Conservation (phyloP, 306 rosid species). For the cucumber (Cucumis sativus) region DNA sequence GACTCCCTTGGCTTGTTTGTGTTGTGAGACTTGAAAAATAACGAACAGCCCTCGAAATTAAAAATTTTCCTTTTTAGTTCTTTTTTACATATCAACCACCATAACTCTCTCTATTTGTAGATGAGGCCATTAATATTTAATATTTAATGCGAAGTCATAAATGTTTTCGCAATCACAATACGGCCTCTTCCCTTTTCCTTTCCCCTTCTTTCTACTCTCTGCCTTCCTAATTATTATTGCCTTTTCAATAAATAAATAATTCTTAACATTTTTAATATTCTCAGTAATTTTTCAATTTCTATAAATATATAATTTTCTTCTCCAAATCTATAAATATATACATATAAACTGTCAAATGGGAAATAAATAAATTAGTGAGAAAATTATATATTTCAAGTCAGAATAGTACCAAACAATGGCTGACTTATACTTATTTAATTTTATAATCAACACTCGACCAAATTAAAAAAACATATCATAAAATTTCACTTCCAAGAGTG, state of each 20-base stretch:
- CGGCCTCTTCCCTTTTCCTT: neutral
- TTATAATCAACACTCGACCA: neutral
- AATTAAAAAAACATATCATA: too few species aligned
- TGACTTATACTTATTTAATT: neutral
- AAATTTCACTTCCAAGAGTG: too few species aligned
- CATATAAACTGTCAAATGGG: neutral
- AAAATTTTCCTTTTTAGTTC: too few species aligned
- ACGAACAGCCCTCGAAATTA: neutral
- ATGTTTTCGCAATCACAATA: neutral
- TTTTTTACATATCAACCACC: neutral
- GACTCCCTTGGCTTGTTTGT: neutral
- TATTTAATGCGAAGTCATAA: neutral
- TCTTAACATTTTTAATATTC: neutral
- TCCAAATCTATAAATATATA: neutral
- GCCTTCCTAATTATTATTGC: neutral
- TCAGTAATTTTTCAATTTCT: neutral
- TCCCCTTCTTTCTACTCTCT: neutral
- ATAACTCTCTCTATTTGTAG: neutral
- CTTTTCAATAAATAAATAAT: neutral
- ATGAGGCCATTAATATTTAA: neutral
- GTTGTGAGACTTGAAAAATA: neutral
- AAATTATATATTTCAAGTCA: neutral
- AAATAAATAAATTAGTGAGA: neutral
- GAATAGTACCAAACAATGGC: neutral
- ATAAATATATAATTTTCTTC: too few species aligned